Base-by-base conservation (phyloP, 176 grass and related monocot genomes). In the Sorghum bicolor region DNA sequence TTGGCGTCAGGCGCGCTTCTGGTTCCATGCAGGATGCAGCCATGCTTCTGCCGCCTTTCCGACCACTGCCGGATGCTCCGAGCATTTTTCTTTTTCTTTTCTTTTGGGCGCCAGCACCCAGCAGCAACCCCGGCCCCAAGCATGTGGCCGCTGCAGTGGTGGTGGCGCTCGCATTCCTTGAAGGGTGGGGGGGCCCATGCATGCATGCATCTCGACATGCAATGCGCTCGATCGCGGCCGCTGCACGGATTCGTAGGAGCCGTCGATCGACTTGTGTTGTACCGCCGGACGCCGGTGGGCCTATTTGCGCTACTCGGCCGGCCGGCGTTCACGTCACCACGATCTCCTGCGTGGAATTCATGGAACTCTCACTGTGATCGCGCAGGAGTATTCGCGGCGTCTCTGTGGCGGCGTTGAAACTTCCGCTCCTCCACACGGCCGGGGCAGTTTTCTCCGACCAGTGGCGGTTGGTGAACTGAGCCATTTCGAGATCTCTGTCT, bases 31-130 rank as follows among this genome's bases (percentile, higher is more conserved):
- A 9, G 33, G 33, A 34, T 34, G 31, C 31, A 32, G 31, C 31
- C 31, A 32, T 29, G 82, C 82, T 16, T 14, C 47, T 15, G 43
- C 19, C 9, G 10, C 38, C 81, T 74, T 67, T 52, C 62, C 22
- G 71, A n/a, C n/a, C n/a, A n/a, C 82, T 39, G 82, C 82, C 33
- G 31, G 82, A 68, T 50, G 15, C 6, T 17, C 47, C 48, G 5
- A 20, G 0, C 16, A 2, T 8, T 53, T 48, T 4, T 48, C 8
- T 50, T 6, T 7, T 36, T 36, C n/a, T 17, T 67, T 62, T 25
- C 70, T 31, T 85, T 24, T 17, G 38, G 38, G 67, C 17, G 72
- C 82, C 82, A 55, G 62, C 9, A 61, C 60, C 82, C 82, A 55
- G 62, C 9, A 61, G 52, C 52, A 57, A 28, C 75, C 38, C 38